A percentile compares a stretch with the other conserved stretches of the same genome.
phyloP scores from a whole-genome alignment of 2,329 filamentous ascomycete genomes.

The Verticillium albo-atrum region DNA sequence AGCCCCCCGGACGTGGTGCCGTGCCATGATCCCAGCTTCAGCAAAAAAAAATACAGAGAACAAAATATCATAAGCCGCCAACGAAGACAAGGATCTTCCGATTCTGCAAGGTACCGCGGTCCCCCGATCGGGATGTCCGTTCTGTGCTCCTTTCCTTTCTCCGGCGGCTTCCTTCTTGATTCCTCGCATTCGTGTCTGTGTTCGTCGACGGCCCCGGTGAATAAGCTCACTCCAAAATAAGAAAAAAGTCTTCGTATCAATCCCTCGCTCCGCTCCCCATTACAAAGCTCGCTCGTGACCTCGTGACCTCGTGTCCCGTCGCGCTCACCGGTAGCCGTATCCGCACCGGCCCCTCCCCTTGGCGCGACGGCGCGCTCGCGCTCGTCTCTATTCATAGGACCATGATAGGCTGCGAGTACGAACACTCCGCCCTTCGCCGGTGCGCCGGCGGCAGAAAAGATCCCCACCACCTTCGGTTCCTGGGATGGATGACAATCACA shows the following conservation, averaged over 20 bases:
- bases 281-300: neutral
- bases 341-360: neutral
- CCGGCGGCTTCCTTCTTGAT: too few species aligned
- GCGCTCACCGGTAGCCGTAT: neutral
- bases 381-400: neutral
- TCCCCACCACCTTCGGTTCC: too few species aligned
- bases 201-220: neutral
- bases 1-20: too few species aligned
- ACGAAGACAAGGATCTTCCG: neutral
- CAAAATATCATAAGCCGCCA: neutral
- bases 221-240: neutral
- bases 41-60: neutral
- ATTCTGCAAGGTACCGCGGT: neutral
- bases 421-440: too few species aligned
- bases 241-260: neutral
- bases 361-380: neutral
- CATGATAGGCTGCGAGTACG: too few species aligned
- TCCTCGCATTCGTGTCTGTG: too few species aligned
- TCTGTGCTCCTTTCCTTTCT: neutral
- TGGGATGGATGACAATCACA: too few species aligned
- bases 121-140: neutral
- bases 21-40: too few species aligned
- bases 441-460: too few species aligned
- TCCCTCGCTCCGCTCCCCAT: too few species aligned
- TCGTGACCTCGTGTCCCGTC: neutral